Evolutionary conservation across 2,329 filamentous ascomycete species (phyloP).

Genomic region (Gaeumannomyces tritici): DNA sequence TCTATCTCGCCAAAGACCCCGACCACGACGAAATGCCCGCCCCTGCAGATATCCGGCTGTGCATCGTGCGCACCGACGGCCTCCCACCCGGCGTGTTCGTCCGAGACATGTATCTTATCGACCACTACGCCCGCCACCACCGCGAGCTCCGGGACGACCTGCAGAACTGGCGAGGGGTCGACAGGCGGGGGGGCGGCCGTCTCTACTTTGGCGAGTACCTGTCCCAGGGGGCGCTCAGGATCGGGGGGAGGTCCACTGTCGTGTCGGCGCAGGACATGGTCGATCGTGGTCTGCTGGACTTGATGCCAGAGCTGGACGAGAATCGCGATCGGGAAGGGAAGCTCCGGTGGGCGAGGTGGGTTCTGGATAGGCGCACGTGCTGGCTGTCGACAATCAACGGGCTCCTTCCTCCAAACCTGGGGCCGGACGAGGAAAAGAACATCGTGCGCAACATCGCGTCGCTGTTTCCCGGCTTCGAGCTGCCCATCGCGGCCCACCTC

Average conservation of each 20-base stretch:
- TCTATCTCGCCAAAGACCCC: neutral
- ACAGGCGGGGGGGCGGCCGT: neutral
- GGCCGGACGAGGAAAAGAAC: neutral
- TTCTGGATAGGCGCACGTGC: neutral
- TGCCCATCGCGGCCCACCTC: neutral
- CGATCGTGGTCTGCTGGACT: neutral
- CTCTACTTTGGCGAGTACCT: conserved; percentile 2
- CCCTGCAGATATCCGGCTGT: neutral
- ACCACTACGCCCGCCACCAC: neutral
- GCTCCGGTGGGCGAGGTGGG: neutral
- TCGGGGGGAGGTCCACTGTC: neutral
- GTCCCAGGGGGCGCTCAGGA: neutral
- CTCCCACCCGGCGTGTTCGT: neutral
- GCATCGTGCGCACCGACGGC: neutral
- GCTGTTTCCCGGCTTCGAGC: neutral
- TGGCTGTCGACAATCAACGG: neutral
- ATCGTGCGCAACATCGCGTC: neutral
- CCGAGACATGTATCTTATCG: neutral
- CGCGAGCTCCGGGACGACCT: neutral
- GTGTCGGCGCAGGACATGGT: neutral
- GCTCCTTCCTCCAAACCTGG: neutral
- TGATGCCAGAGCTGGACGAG: neutral
- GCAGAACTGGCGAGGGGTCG: neutral
- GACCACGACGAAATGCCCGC: neutral
- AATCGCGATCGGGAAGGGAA: neutral